Base-by-base conservation (phyloP, 1,284 basidiomycete species). In the Phellopilus nigrolimitatus region DNA sequence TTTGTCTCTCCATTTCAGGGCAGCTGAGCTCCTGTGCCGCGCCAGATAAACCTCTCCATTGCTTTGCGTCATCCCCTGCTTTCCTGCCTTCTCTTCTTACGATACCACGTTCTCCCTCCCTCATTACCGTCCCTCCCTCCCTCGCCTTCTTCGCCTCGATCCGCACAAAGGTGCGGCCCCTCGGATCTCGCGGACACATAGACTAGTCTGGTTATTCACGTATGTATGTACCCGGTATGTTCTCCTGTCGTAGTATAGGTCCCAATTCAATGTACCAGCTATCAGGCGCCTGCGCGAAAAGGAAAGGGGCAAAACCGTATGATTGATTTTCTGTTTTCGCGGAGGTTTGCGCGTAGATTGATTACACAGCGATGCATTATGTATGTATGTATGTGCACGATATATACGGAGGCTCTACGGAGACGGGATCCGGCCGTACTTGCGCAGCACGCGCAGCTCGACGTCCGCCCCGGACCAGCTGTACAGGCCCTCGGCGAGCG, bases 401-500 rank as follows among this genome's bases (percentile, higher is more conserved):
- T n/a, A n/a, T n/a, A n/a, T n/a, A n/a, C n/a, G n/a, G n/a, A 6
- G 25, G n/a, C 17, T 31, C 28, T 41, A 37, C 39, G 47, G n/a
- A n/a, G n/a, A 40, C 17, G 59, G 62, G 56, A 73, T 56, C 63
- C 76, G 85, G 46, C 84, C 84, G 65, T 90, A 94, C 66, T 82
- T 84, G 59, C 73, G 71, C 40, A 95, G 74, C 38, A 95, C 78
- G 57, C 88, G 75, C 51, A 76, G 75, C 66, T 95, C 93, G 33
- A 95, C 75, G 49, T 86, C 88, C 33, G 84, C 76, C 8, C 86
- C 89, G 17, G 80, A 77, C 90, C 91, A 95, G 30, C 71, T 70
- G 66, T 95, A 92, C 59, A 88, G 66, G 24, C 90, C 89, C 61
- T 92, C 88, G 1, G 91, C 82, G 62, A 99, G 85, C 59, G 93